Conservation (phyloP, 352 stramenopile genomes). For the Elongisporangium anandrum region DNA sequence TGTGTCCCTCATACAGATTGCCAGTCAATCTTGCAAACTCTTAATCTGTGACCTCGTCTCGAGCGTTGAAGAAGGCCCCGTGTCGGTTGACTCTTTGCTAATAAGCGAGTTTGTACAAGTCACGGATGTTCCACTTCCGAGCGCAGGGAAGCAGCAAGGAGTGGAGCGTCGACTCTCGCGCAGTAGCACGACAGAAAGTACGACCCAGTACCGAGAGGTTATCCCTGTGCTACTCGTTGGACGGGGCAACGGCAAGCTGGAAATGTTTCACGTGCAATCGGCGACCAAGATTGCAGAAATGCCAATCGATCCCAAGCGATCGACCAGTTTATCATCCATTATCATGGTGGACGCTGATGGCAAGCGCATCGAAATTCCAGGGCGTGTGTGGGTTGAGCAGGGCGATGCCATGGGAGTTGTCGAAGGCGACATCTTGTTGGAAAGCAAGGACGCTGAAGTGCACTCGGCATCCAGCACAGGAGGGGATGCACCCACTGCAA, state of each 20-base stretch:
- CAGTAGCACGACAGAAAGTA: conserved; percentile 6
- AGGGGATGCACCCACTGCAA: conserved; percentile 1
- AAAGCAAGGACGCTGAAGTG: conserved; percentile 11
- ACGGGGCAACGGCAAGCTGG: conserved; percentile 55
- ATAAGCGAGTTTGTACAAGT: conserved; percentile 64
- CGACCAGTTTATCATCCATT: conserved; percentile 42
- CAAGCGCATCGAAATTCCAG: conserved; percentile 34
- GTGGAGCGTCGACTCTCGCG: conserved; percentile 5
- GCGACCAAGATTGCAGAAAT: conserved; percentile 65
- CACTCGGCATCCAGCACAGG: not conserved
- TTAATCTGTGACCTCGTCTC: conserved; percentile 49
- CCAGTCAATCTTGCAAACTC: conserved; percentile 47
- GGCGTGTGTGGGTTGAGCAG: conserved; percentile 29
- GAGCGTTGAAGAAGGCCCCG: conserved; percentile 25
- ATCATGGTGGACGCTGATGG: conserved; percentile 56
- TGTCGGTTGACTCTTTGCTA: conserved; percentile 55
- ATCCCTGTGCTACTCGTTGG: conserved; percentile 67
- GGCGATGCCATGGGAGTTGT: not conserved
- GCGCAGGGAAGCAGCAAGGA: conserved; percentile 2
- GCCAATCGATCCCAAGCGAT: conserved; percentile 39
- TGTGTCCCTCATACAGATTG: conserved; percentile 50
- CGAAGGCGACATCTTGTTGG: conserved; percentile 1
- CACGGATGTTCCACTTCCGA: conserved; percentile 37
- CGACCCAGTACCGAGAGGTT: conserved; percentile 43
- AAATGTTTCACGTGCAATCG: conserved; percentile 73